Percentiles rank a stretch among this genome's conserved stretches.
Conservation (phyloP, 768 basidiomycete genomes). For the Suillus plorans region DNA sequence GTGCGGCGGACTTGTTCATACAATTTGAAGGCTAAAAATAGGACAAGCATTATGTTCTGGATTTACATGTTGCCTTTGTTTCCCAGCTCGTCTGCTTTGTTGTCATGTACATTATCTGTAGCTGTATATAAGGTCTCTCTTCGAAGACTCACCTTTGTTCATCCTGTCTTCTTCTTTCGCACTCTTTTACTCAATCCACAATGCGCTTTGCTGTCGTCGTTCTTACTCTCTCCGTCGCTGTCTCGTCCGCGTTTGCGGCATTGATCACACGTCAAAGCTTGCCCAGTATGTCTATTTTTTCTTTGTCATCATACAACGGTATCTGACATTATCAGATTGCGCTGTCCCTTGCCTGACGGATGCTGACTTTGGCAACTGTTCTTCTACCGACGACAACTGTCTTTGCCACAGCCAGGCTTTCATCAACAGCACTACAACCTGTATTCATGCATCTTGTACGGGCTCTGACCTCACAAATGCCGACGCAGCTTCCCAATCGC, state of each 20-base stretch:
- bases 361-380: slow-evolving; percentile 47
- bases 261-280: slow-evolving; percentile 20
- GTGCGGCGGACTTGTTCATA: background rate
- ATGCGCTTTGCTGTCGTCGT: slow-evolving; percentile 20
- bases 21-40: background rate
- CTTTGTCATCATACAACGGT: slow-evolving; percentile 4
- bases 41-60: background rate
- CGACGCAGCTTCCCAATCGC: slow-evolving; percentile 35
- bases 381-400: slow-evolving; percentile 50
- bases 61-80: slow-evolving; percentile 2
- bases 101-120: background rate
- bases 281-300: slow-evolving; percentile 20
- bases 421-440: slow-evolving; percentile 43
- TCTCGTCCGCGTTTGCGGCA: slow-evolving; percentile 18
- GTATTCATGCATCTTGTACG: slow-evolving; percentile 48
- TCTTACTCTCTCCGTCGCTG: slow-evolving; percentile 13
- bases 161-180: background rate
- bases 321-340: slow-evolving; percentile 42
- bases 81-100: slow-evolving; percentile 7
- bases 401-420: slow-evolving; percentile 53
- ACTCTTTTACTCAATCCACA: slow-evolving; percentile 3
- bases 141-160: background rate
- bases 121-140: background rate
- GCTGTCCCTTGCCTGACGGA: slow-evolving; percentile 45
- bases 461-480: slow-evolving; percentile 47